Base-by-base conservation (phyloP, 129 eudicot genomes). In the Artemisia annua region DNA sequence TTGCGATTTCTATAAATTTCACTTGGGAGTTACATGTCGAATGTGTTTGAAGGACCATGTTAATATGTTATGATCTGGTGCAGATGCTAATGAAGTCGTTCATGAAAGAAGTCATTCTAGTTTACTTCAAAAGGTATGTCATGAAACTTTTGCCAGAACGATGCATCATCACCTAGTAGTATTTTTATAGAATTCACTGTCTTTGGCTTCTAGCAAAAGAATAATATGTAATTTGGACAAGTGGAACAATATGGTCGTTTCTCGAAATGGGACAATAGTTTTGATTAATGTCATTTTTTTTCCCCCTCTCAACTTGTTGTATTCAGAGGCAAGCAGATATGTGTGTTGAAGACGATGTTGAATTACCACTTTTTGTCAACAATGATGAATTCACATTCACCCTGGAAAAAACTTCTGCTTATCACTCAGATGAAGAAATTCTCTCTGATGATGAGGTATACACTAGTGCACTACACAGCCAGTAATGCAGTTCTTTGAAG, bases 391-490 rank as follows among this genome's bases (percentile, higher is more conserved):
- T 80, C 67, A 67, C 32, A 15, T 60, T 46, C 49, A 61, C 22
- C 18, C 78, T 81, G 44, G 49, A 71, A 16, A 49, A 24, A 26
- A 74, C 52, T 53, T 43, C 75, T 57, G 49, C 74, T n/a, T 66
- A 52, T 70, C 35, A 71, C 52, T 77, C 80, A 20, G 88, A 80
- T 78, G 87, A 85, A 48, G 88, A 85, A 59, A 78, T 75, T 68
- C 54, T 87, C 6, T 87, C 90, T 75, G 88, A 83, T 75, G 83
- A 80, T 28, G 87, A 89, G 96, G 98, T 92, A 82, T 18, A 57
- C 30, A 48, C 15, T 44, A 55, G 79, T 18, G 51, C 30, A 48
- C 15, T 44, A 55, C 43, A 52, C 54, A 55, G 24, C 24, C 15
- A 57, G 7, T 54, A 11, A 30, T n/a, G 60, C 32, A 7, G 46